These are phyloP conservation scores for Mucor irregularis DNA, from an alignment of 371 early-diverging fungal genomes.

Conservation along the genomic window DNA sequence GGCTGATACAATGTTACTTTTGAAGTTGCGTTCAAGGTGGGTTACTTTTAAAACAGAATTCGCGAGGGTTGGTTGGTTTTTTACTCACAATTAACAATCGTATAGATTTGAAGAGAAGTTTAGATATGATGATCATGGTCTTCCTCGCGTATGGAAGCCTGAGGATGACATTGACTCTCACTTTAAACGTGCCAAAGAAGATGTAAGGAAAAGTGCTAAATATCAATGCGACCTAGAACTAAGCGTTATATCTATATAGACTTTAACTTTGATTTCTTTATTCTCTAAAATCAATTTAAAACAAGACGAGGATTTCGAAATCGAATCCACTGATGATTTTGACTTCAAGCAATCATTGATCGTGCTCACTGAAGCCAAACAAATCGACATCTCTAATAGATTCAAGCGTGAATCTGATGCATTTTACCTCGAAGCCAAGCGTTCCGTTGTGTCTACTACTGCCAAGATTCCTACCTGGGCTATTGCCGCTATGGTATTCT, in stretches of 20 bases:
- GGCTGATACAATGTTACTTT: slow-evolving; percentile 77
- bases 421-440: slow-evolving; percentile 93
- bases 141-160: slow-evolving; percentile 95
- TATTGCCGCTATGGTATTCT: slow-evolving; percentile 66
- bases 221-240: too few species aligned
- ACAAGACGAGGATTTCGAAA: slow-evolving; percentile 39
- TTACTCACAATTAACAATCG: neutral
- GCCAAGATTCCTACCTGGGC: slow-evolving; percentile 91
- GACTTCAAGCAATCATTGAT: slow-evolving; percentile 65
- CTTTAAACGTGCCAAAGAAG: slow-evolving; percentile 77
- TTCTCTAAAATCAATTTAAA: slow-evolving; percentile 62
- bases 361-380: slow-evolving; percentile 70
- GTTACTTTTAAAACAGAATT: neutral
- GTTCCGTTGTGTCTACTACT: slow-evolving; percentile 87
- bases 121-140: slow-evolving; percentile 89
- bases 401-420: slow-evolving; percentile 91
- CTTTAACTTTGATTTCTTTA: slow-evolving; percentile 65
- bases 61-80: neutral
- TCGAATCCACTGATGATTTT: slow-evolving; percentile 57
- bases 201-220: slow-evolving; percentile 30
- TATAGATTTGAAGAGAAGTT: slow-evolving; percentile 86
- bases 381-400: slow-evolving; percentile 75
- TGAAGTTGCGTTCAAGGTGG: slow-evolving; percentile 69
- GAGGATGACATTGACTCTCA: slow-evolving; percentile 91
- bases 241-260: too few species aligned